Conservation (phyloP, 1,284 basidiomycete genomes). For the Apiotrichum sp. region DNA sequence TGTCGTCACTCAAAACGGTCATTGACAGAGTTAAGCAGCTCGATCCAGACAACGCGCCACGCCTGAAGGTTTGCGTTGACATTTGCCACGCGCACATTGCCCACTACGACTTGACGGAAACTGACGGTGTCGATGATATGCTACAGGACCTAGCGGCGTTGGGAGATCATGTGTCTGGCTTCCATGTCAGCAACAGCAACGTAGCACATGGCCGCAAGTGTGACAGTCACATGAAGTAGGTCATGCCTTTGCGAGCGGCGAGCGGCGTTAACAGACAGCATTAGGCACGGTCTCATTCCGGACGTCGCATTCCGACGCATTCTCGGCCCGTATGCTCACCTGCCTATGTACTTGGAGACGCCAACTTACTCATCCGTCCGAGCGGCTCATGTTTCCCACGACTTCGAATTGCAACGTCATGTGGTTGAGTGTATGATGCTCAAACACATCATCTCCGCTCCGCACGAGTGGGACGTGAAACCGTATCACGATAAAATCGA, state of each 20-base stretch:
- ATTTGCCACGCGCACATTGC: too few relatives aligned
- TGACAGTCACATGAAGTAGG: conserved; percentile 13
- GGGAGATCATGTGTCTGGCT: neutral
- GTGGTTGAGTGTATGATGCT: too few relatives aligned
- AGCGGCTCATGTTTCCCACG: neutral
- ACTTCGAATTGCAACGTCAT: neutral
- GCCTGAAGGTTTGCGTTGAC: too few relatives aligned
- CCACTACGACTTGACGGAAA: too few relatives aligned
- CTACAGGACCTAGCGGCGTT: too few relatives aligned
- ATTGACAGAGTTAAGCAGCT: too few relatives aligned
- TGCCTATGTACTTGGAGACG: conserved; percentile 16
- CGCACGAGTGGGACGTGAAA: too few relatives aligned
- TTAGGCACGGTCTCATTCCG: conserved; percentile 10
- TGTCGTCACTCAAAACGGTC: too few relatives aligned
- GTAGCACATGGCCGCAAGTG: conserved; percentile 2
- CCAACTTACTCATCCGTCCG: conserved; percentile 1
- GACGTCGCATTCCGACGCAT: conserved; percentile 5
- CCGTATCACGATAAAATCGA: too few relatives aligned
- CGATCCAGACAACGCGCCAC: too few relatives aligned
- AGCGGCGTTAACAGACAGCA: conserved; percentile 3
- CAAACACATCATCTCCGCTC: too few relatives aligned
- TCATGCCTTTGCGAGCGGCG: neutral
- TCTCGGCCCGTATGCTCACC: conserved; percentile 1
- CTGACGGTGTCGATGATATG: too few relatives aligned
- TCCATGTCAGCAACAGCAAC: conserved; percentile 12